Base-by-base conservation (phyloP, 2,329 filamentous ascomycete genomes). In the Colletotrichum sp. region DNA sequence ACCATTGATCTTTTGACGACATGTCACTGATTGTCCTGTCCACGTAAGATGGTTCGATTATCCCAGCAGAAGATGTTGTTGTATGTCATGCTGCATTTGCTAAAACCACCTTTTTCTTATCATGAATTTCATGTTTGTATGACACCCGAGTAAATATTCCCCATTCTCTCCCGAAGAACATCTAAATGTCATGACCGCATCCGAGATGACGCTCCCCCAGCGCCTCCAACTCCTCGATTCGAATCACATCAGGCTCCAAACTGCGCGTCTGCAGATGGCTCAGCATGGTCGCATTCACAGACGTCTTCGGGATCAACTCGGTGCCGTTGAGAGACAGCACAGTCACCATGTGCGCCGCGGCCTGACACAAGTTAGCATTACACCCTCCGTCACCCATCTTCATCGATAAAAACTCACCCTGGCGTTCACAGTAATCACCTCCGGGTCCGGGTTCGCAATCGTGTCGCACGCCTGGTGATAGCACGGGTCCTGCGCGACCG, bases 391-490 rank as follows among this genome's bases (percentile, higher is more conserved):
- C 4, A 5, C 22, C 25, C 4, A 16, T 12, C 8, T 1, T 13
- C 5, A 6, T 0, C 6, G 5, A 34, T 3, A 1, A 8, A 27
- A 34, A 22, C 67, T 60, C n/a, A 77, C 72, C 80, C 72, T 84
- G 8, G 82, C 80, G 60, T 84, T 85, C 69, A 81, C 74, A 5
- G 81, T 84, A 6, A 85, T 79, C 2, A 83, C 84, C 27, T 85
- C 82, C 12, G 81, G 83, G 73, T 85, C 79, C 5, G 85, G 83
- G 77, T 86, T 85, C 63, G 82, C 82, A 19, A 86, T 82, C 71
- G 83, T 83, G 39, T 87, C 86, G 36, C 85, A 86, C 2, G 84
- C 85, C 39, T 86, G 80, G 77, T 85, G 80, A 78, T 83, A 82
- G 77, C 81, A 77, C 44, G 80, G 73, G 77, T 83, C 71, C 79